These are phyloP conservation scores for Sporisorium iseilematis-ciliati DNA, from an alignment of 1,284 basidiomycete genomes.

Conservation along the genomic window DNA sequence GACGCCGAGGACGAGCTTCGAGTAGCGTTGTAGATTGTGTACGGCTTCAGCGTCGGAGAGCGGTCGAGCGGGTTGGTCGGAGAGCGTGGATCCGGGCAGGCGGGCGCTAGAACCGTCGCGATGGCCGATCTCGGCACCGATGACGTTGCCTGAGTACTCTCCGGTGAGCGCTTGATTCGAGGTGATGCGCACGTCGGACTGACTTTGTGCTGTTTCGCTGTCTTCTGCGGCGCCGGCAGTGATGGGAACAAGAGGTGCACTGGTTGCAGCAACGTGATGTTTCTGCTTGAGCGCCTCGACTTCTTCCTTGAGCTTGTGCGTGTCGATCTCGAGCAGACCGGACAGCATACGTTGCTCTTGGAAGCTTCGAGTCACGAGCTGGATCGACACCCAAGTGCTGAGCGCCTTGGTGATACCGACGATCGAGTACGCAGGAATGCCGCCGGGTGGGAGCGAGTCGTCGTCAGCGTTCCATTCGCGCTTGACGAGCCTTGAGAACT, in stretches of 20 bases:
- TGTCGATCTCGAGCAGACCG: conserved; percentile 48
- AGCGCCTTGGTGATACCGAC: conserved; percentile 59
- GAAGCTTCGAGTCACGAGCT: conserved; percentile 56
- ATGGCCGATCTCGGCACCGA: conserved; percentile 61
- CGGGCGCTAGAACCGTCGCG: conserved; percentile 18
- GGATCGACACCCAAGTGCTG: conserved; percentile 60
- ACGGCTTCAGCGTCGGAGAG: conserved; percentile 54
- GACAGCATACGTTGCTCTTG: conserved; percentile 54
- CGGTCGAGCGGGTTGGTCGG: conserved; percentile 30
- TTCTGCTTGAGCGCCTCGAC: conserved; percentile 30
- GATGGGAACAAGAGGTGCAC: conserved; percentile 18
- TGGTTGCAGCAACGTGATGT: conserved; percentile 25
- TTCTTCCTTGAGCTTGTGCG: conserved; percentile 36
- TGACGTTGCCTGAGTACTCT: conserved; percentile 52
- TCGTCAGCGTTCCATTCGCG: conserved; percentile 59
- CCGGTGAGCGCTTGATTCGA: conserved; percentile 44
- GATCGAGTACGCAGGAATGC: conserved; percentile 59
- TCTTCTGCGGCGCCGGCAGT: neutral
- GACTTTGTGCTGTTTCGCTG: neutral
- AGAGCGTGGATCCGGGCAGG: conserved; percentile 25
- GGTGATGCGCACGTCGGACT: conserved; percentile 53
- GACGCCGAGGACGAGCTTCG: conserved; percentile 60
- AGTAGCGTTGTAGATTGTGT: conserved; percentile 56
- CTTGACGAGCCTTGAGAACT: conserved; percentile 58
- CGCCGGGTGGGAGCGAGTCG: conserved; percentile 60